Conservation (phyloP, 495 filamentous ascomycete genomes). For the Xylaria acuta region DNA sequence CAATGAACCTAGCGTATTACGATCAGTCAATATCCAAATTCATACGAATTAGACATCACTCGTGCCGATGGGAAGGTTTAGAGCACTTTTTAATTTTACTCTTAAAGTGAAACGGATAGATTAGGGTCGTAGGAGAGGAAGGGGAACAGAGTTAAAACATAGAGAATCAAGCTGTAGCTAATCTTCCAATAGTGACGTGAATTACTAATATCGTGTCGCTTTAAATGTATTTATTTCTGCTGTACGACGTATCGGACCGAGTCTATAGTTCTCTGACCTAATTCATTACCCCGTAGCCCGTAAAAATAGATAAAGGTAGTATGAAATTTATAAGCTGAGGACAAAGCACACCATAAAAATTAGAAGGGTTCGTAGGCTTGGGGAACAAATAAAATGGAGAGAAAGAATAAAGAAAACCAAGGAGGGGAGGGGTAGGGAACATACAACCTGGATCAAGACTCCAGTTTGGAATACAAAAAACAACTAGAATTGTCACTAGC, state of each 20-base stretch:
- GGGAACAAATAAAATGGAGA: background rate
- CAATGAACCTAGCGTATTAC: background rate
- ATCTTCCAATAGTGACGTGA: background rate
- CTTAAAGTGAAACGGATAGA: background rate
- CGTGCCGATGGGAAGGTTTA: background rate
- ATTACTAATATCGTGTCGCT: background rate
- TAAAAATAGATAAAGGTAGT: background rate
- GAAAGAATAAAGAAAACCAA: background rate
- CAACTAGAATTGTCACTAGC: background rate
- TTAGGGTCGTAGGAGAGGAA: background rate
- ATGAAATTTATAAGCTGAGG: background rate
- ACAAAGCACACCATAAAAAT: background rate
- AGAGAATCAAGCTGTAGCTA: background rate
- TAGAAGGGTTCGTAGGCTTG: background rate
- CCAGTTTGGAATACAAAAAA: background rate
- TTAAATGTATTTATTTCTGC: background rate
- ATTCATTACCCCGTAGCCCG: background rate
- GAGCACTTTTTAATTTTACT: background rate
- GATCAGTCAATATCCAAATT: background rate
- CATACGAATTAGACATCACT: background rate
- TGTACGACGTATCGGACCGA: background rate
- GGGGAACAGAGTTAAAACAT: background rate
- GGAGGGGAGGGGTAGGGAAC: background rate
- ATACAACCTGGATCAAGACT: background rate
- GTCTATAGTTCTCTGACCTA: background rate